Percentiles rank a stretch among this genome's conserved stretches.
These are phyloP conservation scores for Lactarius vividus DNA, from an alignment of 768 basidiomycete genomes.

Conservation along the genomic window DNA sequence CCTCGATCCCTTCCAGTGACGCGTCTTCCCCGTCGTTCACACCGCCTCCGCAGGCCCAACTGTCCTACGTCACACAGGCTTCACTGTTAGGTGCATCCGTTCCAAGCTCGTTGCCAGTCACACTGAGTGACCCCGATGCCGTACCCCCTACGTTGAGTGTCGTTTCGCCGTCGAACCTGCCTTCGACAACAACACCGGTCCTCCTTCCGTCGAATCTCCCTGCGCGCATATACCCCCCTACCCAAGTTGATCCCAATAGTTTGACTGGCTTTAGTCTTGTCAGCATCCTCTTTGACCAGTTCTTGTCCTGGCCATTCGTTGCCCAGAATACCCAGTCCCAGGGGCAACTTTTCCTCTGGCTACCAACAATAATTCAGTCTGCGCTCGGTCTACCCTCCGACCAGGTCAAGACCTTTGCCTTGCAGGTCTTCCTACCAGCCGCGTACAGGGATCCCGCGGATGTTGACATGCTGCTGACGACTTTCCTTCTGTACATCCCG, in stretches of 20 bases:
- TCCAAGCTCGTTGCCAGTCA: conserved; percentile 26
- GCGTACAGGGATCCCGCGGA: conserved; percentile 52
- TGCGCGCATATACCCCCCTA: conserved; percentile 52
- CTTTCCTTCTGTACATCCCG: conserved; percentile 73
- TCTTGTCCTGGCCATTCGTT: conserved; percentile 70
- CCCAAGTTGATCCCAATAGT: conserved; percentile 28
- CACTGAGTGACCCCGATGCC: conserved; percentile 42
- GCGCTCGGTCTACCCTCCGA: conserved; percentile 43
- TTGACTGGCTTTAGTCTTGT: conserved; percentile 48
- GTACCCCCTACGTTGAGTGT: conserved; percentile 34
- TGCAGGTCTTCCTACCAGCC: conserved; percentile 68
- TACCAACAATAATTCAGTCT: conserved; percentile 50
- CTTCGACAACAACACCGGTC: conserved; percentile 31
- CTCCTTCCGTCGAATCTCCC: conserved; percentile 61
- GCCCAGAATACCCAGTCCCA: conserved; percentile 52
- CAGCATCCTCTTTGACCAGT: conserved; percentile 58
- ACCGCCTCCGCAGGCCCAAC: conserved; percentile 34
- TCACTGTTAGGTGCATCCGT: conserved; percentile 36
- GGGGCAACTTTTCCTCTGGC: conserved; percentile 74
- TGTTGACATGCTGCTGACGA: conserved; percentile 53
- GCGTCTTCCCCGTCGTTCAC: conserved; percentile 26
- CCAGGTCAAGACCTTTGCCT: conserved; percentile 49
- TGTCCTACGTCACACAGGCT: conserved; percentile 37
- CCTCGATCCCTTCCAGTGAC: conserved; percentile 20
- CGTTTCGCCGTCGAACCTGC: conserved; percentile 19